Base-by-base conservation (phyloP, 2,329 filamentous ascomycete genomes). In the Fonsecaea multimorphosa region DNA sequence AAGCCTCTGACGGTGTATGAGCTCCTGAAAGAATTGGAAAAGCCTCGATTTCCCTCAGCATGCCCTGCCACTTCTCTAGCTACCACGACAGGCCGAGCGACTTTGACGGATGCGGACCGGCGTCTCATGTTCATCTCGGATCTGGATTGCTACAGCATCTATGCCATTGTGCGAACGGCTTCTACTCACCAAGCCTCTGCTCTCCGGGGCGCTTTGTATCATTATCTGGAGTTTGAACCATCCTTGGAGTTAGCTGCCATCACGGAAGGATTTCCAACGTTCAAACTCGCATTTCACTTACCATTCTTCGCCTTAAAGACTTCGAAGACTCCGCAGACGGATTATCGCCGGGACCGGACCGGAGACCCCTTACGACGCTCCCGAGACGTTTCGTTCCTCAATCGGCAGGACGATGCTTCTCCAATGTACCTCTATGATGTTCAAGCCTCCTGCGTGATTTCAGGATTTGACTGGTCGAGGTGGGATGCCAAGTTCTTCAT, bases 111-210 rank as follows among this genome's bases (percentile, higher is more conserved):
- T 55, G 34, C 57, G 16, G 53, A 52, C 55, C 56, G 24, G 19
- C 51, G 29, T 3, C 12, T n/a, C 46, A 61, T 36, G 27, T 68
- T 51, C 44, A 51, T 68, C 49, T 34, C 34, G 22, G 58, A 65
- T 16, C 44, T 60, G 19, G 63, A 68, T 24, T 16, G 22, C 9
- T 61, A 32, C 51, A 51, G 27, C 24, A 51, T 62, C 27, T 27
- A 24, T 24, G 65, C 65, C 22, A 53, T 68, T 9, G 44, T 63
- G 11, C 49, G 53, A 5, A 59, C 62, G 4, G 65, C 58, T 7
- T 49, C 59, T 11, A 14, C 27, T 27, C 11, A n/a, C 32, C 54
- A 59, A n/a, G 34, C 34, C 5, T n/a, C 29, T 12, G 40, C 58
- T 40, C 22, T 68, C 16, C 61, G 55, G 29, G n/a, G 38, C 4